Base-by-base conservation (phyloP, 2,329 filamentous ascomycete genomes). In the Curvularia hawaiiensis region DNA sequence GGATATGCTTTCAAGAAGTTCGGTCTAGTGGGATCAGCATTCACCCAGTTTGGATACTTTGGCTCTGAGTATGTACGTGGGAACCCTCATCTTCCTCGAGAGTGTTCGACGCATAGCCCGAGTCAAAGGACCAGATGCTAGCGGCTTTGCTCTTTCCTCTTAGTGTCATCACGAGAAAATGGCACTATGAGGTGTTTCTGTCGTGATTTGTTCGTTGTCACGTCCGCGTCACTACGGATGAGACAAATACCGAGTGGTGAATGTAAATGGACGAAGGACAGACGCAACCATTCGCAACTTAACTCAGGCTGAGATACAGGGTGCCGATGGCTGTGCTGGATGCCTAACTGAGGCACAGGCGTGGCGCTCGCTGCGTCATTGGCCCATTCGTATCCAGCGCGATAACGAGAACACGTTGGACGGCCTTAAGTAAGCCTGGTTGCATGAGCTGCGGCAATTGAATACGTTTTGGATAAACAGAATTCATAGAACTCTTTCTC, bases 91-190 rank as follows among this genome's bases (percentile, higher is more conserved):
- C 66, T 22, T 67, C 64, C 16, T 58, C 52, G 22, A 64, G 47
- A 8, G 58, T 58, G 30, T 60, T 65, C 5, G 70, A 66, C 16
- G 56, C 67, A 60, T 75, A 75, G 7, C 73, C 71, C n/a, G 72
- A 75, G 53, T 75, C 72, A 26, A 71, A 56, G 20, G 66, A 70
- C 66, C 68, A 72, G 33, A 71, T 71, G 46, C 71, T 73, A 18
- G 69, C 59, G 9, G 70, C 66, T 35, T 60, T 65, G 35, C 24
- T 47, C 50, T 69, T 73, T 12, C 60, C 51, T n/a, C 55, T 18
- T 5, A 63, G 68, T n/a, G 67, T 66, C 47, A 68, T 58, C 70
- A 74, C 73, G 31, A 41, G 60, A 41, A 35, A 40, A 9, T 54
- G 51, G 44, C 46, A 48, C 50, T 31, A 41, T 50, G 39, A 46